Evolutionary conservation across 1,139 yeast species (phyloP).

Genomic region (Wickerhamomyces sp.): DNA sequence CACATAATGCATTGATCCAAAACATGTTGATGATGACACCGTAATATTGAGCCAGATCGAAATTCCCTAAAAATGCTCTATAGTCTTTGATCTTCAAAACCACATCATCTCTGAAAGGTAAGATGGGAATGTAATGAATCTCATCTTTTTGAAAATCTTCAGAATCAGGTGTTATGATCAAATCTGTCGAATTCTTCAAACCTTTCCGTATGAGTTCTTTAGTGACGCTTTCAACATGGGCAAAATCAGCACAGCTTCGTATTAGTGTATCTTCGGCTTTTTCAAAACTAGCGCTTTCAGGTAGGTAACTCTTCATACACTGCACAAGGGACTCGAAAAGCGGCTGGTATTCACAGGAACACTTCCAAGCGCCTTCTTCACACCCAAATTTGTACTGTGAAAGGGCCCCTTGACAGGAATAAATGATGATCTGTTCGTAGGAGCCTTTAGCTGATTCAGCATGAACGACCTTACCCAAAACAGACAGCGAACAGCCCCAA

Average conservation of each 20-base stretch:
- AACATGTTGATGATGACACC: constrained; percentile 19
- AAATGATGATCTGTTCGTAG: constrained; percentile 18
- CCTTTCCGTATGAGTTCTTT: constrained; percentile 5
- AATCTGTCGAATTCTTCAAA: constrained; percentile 10
- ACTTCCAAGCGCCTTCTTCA: constrained; percentile 9
- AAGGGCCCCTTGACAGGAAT: constrained; percentile 20
- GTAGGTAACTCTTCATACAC: constrained; percentile 17
- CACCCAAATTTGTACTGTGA: constrained; percentile 16
- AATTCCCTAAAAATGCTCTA: constrained; percentile 22
- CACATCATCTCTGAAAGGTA: constrained; percentile 8
- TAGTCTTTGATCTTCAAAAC: constrained; percentile 16
- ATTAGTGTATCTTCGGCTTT: constrained; percentile 8
- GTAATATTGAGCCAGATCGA: constrained; percentile 17
- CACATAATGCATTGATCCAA: constrained; percentile 11
- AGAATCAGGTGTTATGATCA: constrained; percentile 7
- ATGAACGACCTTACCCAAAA: too few relatives aligned
- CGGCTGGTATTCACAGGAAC: constrained; percentile 19
- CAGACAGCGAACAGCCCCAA: too few relatives aligned
- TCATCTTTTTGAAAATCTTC: constrained; percentile 8
- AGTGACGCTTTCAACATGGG: constrained; percentile 4
- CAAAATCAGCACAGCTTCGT: constrained; percentile 10
- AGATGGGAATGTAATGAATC: constrained; percentile 12
- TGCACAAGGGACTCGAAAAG: constrained; percentile 14
- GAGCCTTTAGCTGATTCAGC: constrained; percentile 18
- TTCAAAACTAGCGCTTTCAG: constrained; percentile 2